phyloP scores from a whole-genome alignment of 768 basidiomycete species.

The Royoungia palumana region DNA sequence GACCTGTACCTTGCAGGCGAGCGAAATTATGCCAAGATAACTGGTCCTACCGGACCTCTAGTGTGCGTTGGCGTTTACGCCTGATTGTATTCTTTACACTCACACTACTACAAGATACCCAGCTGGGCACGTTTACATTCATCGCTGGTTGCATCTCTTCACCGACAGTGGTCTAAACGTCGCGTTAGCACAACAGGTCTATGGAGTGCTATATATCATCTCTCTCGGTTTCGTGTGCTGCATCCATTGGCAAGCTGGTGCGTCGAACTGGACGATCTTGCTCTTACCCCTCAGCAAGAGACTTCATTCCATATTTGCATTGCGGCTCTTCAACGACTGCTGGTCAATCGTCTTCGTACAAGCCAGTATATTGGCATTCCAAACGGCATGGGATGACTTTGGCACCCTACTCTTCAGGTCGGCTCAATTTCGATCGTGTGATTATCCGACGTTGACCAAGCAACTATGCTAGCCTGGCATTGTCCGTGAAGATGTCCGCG shows the following conservation, averaged over 20 bases:
- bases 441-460: not conserved
- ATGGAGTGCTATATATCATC: slow-evolving; percentile 66
- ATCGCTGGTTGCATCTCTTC: slow-evolving; percentile 62
- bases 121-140: slow-evolving; percentile 86
- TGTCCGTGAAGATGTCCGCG: slow-evolving; percentile 95
- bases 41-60: slow-evolving; percentile 88
- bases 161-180: slow-evolving; percentile 62
- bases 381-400: slow-evolving; percentile 53
- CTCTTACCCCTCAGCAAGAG: slow-evolving; percentile 87
- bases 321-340: slow-evolving; percentile 94
- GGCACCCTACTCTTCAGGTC: slow-evolving; percentile 76
- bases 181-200: slow-evolving; percentile 70
- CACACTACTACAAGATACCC: slow-evolving; percentile 66
- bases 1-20: slow-evolving; percentile 77
- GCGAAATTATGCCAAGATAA: slow-evolving; percentile 74
- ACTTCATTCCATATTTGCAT: slow-evolving; percentile 87
- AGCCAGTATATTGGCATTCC: slow-evolving; percentile 63
- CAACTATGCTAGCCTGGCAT: slow-evolving; percentile 38
- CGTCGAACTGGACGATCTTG: slow-evolving; percentile 71
- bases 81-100: not conserved
- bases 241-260: slow-evolving; percentile 61
- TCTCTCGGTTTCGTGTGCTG: slow-evolving; percentile 62
- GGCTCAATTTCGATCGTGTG: slow-evolving; percentile 16
- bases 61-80: slow-evolving; percentile 54
- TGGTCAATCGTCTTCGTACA: slow-evolving; percentile 73